Evolutionary conservation across 108 stramenopile genomes (phyloP), one percentile per base, ranked within the genome.

Genomic region (Discostella pseudostelligera): DNA sequence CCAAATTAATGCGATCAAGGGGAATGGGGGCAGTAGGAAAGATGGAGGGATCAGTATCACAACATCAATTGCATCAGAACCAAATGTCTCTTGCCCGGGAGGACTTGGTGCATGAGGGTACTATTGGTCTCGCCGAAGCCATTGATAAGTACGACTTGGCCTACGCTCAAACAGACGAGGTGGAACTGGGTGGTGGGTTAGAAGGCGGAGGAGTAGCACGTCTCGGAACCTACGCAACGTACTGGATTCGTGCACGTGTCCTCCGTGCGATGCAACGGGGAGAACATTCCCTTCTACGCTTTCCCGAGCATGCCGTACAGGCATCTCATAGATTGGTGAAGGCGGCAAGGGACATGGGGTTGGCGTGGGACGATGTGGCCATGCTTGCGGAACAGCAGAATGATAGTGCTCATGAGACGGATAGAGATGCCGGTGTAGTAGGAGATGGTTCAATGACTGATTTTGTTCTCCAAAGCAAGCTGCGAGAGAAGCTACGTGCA

Each of bases 71-170:
- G 3, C 32, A 32, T 32, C 32, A 32, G 32, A 32, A 32, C 5
- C 32, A 32, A 32, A 3, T 32, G 32, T 62, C 85, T 10, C 59
- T 91, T 9, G 65, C 76, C 0, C 67, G 78, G n/a, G 88, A 89
- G 43, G 96, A 97, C 78, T 74, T 97, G 26, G 35, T 97, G 2
- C 93, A 96, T 78, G 96, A 97, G 61, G 96, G 96, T 11, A 80
- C 87, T 14, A 85, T 95, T 42, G 96, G 96, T 37, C 65, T 96
- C 49, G 80, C 93, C 11, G 84, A 89, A 56, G 93, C 95, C 3
- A 80, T 94, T 24, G 97, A 96, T 60, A 87, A 86, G 56, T 96
- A 86, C 76, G 93, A 97, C 81, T 86, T 86, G 14, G 59, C 21
- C 0, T 63, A 45, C 47, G 65, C 71, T 13, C 25, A 72, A 17